These are phyloP conservation scores for Saturnispora saitoi DNA, from an alignment of 805 yeast species.

Conservation along the genomic window DNA sequence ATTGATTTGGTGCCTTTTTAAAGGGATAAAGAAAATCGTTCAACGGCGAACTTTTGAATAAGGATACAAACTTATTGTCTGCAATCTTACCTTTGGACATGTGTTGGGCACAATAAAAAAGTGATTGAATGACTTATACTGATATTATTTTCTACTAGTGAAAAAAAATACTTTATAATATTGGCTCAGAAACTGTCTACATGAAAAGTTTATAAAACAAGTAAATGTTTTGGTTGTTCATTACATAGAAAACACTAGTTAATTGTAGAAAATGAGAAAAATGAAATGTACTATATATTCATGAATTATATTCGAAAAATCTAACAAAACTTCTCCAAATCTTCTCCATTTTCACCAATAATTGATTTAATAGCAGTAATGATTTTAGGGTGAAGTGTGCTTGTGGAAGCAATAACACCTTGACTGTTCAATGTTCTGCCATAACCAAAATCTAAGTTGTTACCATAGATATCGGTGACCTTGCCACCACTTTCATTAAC, in stretches of 20 bases:
- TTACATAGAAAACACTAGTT: neutral
- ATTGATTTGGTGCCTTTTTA: conserved; percentile 75
- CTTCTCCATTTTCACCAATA: conserved; percentile 29
- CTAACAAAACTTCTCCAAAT: conserved; percentile 20
- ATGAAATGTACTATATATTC: neutral
- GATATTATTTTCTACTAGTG: too few species aligned
- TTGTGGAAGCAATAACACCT: conserved; percentile 85
- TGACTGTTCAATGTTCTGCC: conserved; percentile 78
- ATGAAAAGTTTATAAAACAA: too few species aligned
- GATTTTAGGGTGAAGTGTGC: conserved; percentile 39
- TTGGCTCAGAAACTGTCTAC: too few species aligned
- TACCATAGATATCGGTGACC: conserved; percentile 79
- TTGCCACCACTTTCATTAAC: conserved; percentile 86
- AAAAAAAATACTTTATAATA: too few species aligned
- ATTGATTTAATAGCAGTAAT: conserved; percentile 38
- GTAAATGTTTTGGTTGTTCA: too few species aligned
- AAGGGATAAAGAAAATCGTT: conserved; percentile 74
- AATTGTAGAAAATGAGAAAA: neutral
- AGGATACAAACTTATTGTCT: conserved; percentile 22
- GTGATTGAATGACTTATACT: too few species aligned
- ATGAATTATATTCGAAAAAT: neutral
- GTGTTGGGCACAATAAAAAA: neutral
- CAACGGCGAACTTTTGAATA: conserved; percentile 48
- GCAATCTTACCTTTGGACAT: neutral
- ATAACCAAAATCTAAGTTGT: conserved; percentile 65